Evolutionary conservation across 352 stramenopile species (phyloP).

Genomic region (Paralagenidium karlingii): DNA sequence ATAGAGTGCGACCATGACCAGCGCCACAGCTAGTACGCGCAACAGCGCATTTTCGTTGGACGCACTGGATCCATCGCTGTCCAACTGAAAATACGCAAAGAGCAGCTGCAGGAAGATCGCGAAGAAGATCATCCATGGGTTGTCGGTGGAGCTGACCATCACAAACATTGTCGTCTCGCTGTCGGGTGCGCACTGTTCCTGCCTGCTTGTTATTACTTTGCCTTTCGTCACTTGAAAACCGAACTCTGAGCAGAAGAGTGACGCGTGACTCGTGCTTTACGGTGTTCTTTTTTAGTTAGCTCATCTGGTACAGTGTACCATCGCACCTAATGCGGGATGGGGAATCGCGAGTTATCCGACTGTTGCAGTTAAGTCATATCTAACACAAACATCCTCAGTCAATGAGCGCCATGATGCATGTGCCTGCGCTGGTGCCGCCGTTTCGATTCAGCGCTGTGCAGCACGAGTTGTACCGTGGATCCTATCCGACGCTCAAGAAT

Average conservation of each 20-base stretch:
- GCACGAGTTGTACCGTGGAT: constrained; percentile 62
- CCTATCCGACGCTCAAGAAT: constrained; percentile 81
- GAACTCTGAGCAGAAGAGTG: no score
- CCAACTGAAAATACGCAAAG: constrained; percentile 61
- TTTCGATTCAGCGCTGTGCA: constrained; percentile 82
- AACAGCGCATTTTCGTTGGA: no score
- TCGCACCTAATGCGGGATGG: not conserved
- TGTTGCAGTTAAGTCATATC: not conserved
- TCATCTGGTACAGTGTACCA: not conserved
- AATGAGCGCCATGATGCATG: not conserved
- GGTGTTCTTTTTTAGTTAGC: no score
- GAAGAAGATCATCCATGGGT: constrained; percentile 68
- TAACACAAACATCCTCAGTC: no score
- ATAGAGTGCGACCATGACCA: constrained; percentile 37
- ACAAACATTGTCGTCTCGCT: constrained; percentile 40
- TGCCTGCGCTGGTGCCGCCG: constrained; percentile 65
- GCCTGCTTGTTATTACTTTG: not conserved
- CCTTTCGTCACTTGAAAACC: no score
- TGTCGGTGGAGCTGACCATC: constrained; percentile 65
- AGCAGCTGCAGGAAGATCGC: constrained; percentile 67
- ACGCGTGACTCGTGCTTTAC: no score
- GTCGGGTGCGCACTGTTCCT: not conserved
- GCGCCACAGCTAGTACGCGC: no score
- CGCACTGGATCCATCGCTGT: constrained; percentile 32
- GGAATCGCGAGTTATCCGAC: no score